Base-by-base conservation (phyloP, 1,284 basidiomycete species). In the Leccinum pseudoinsigne region DNA sequence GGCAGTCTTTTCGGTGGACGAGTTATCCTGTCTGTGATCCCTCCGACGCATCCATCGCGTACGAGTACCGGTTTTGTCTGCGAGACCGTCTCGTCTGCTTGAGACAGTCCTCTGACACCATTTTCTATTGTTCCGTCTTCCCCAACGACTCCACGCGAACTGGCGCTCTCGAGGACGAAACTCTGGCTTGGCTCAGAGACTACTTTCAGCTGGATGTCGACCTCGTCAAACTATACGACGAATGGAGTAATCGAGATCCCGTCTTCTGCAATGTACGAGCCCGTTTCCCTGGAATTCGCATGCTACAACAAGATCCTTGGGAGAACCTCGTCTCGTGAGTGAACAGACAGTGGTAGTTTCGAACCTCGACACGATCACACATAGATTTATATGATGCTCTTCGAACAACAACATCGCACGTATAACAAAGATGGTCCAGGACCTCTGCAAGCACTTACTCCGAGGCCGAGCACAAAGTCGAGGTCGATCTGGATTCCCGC, bases 351-450 rank as follows among this genome's bases (percentile, higher is more conserved):
- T 21, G 58, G 34, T 60, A n/a, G 36, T 61, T 58, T 58, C 21
- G 40, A 47, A 42, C 21, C 50, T 67, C 59, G 55, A 65, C 62
- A 63, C 58, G 59, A 62, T 51, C 40, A 34, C 63, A 45, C 54
- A 57, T 66, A 97, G 95, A 9, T 99, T 99, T 79, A 98, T 99
- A 68, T 99, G 97, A 23, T 23, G 23, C 72, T 98, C 95, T 16
- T 94, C 95, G 1, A 99, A 98, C 73, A 99, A 99, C 75, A 97
- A 99, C 71, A 99, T 98, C 58, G 78, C 86, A 2, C 89, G 95
- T 1, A 98, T 97, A 71, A 92, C 93, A 5, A 91, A 90, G 64
- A 95, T 98, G 88, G 87, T 97, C 42, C 89, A 90, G 68, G 79
- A 84, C 65, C 82, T 90, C 60, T 93, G 28, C 28, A 31, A 31